phyloP scores from a whole-genome alignment of 331 rosid species.

The Cydonia oblonga region DNA sequence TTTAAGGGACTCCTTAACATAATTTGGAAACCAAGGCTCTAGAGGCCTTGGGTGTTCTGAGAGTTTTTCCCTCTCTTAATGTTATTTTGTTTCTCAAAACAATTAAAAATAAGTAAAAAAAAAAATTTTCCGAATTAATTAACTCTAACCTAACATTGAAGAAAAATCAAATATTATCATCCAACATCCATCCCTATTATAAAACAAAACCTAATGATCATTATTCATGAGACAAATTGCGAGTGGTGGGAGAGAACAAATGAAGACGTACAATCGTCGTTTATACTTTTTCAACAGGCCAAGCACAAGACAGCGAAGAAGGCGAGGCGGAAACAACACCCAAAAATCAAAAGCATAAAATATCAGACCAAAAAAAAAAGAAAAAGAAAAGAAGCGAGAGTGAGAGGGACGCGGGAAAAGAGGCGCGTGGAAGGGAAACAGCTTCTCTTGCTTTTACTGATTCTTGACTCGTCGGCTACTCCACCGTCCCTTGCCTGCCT shows the following conservation, averaged over 20 bases:
- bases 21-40: no score
- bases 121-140: no score
- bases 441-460: constrained; percentile 3
- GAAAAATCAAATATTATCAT: no score
- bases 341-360: no score
- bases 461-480: constrained; percentile 31
- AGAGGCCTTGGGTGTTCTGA: no score
- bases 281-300: neutral
- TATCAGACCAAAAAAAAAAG: no score
- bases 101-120: no score
- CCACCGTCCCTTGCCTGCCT: constrained; percentile 14
- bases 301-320: neutral
- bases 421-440: constrained; percentile 15
- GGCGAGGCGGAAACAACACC: no score
- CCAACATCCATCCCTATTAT: neutral
- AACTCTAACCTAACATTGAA: no score
- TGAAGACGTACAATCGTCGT: neutral
- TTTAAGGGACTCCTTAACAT: no score
- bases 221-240: neutral
- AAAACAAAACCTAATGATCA: neutral
- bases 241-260: neutral
- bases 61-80: no score
- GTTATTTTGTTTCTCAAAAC: no score
- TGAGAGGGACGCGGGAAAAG: neutral
- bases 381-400: neutral